Evolutionary conservation across 179 eudicot genomes (phyloP).

Genomic region (Kewa caespitosa): DNA sequence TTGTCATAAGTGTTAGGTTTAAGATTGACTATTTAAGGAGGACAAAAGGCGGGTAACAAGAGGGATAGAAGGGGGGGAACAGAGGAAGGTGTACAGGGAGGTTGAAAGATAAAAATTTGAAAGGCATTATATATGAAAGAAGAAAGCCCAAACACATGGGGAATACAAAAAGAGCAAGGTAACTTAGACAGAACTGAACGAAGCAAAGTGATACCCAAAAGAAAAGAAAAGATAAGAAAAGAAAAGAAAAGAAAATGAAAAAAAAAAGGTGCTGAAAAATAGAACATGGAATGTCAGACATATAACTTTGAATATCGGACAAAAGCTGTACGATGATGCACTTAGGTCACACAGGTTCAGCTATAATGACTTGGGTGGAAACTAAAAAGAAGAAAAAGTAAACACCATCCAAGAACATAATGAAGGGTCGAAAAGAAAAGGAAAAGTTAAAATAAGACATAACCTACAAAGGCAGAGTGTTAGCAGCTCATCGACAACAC

Average conservation of each 20-base stretch:
- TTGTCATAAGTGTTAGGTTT: background rate
- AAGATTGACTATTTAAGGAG: background rate
- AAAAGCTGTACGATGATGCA: background rate
- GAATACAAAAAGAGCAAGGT: too few relatives aligned
- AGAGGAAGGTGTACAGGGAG: background rate
- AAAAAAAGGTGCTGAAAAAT: background rate
- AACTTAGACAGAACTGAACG: too few relatives aligned
- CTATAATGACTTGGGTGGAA: background rate
- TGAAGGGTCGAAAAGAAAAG: background rate
- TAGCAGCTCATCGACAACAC: background rate
- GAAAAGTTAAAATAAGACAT: background rate
- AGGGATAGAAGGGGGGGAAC: too few relatives aligned
- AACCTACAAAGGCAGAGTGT: background rate
- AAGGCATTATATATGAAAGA: background rate
- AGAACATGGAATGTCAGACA: background rate
- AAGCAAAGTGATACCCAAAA: too few relatives aligned
- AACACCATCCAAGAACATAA: background rate
- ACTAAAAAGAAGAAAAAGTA: background rate
- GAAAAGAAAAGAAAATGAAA: background rate
- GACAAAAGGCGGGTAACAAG: too few relatives aligned
- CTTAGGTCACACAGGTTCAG: background rate
- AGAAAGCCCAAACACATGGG: background rate
- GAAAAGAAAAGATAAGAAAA: too few relatives aligned
- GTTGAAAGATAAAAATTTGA: background rate
- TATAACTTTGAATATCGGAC: background rate